phyloP scores from a whole-genome alignment of 1,284 basidiomycete genomes.

The Lentinula novae-zelandiae region DNA sequence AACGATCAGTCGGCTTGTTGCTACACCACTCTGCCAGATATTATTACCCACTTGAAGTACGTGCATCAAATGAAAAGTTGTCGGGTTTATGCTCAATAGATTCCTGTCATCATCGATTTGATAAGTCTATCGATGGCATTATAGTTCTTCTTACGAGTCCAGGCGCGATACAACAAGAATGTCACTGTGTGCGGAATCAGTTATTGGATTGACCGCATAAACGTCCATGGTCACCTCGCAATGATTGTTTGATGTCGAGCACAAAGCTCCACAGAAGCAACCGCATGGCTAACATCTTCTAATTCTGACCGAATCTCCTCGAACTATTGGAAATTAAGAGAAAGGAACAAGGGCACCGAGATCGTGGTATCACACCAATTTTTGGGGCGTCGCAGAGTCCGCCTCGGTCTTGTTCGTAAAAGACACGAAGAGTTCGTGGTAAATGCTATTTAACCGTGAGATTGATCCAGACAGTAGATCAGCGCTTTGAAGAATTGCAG shows the following conservation, averaged over 20 bases:
- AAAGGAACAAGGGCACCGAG: neutral
- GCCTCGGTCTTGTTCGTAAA: neutral
- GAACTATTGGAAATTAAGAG: neutral
- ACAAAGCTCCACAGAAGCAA: slow-evolving; percentile 9
- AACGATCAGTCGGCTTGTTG: neutral
- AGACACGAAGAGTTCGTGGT: neutral
- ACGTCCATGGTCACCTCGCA: neutral
- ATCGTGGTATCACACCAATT: neutral
- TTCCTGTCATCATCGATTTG: neutral
- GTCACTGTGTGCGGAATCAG: neutral
- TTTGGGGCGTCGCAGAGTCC: neutral
- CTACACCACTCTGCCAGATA: neutral
- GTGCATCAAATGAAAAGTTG: slow-evolving; percentile 7
- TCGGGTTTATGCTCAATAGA: slow-evolving; percentile 1
- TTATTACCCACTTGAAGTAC: neutral
- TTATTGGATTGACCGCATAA: too few species aligned
- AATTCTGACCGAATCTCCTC: neutral
- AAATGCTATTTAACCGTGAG: neutral
- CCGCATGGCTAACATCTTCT: slow-evolving; percentile 4
- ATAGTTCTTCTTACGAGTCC: slow-evolving; percentile 1
- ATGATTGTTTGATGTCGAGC: slow-evolving; percentile 13
- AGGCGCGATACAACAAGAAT: slow-evolving; percentile 12
- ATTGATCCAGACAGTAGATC: slow-evolving; percentile 1
- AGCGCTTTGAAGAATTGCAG: slow-evolving; percentile 11
- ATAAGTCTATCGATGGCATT: neutral